Conservation (phyloP, 176 grass and related monocot genomes). For the Metroxylon sagu region DNA sequence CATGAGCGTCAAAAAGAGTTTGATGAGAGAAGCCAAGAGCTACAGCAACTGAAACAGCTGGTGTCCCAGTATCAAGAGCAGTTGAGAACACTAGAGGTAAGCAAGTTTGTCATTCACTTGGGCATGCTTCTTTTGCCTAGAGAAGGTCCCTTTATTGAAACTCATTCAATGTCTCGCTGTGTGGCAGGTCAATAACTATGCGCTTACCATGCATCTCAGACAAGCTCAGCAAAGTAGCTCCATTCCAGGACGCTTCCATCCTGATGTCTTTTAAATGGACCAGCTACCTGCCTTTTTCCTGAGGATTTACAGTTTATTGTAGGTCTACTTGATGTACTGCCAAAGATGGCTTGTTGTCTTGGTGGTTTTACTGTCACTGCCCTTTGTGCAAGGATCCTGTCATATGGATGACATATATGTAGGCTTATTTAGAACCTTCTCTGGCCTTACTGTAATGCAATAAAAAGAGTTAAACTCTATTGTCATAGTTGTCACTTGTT, state of each 20-base stretch:
- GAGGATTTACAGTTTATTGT: too few relatives aligned
- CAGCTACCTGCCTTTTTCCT: too few relatives aligned
- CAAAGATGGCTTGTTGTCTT: too few relatives aligned
- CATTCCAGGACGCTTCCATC: constrained; percentile 59
- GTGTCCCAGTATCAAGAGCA: constrained; percentile 78
- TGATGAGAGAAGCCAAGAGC: constrained; percentile 45
- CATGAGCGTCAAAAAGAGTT: constrained; percentile 77
- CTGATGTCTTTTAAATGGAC: constrained; percentile 50
- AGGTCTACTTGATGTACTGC: too few relatives aligned
- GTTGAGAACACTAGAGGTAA: constrained; percentile 67
- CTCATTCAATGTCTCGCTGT: not conserved
- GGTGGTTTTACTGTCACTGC: too few relatives aligned
- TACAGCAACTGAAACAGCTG: constrained; percentile 66
- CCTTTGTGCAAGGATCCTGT: too few relatives aligned
- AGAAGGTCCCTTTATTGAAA: not conserved
- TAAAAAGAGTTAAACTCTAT: too few relatives aligned
- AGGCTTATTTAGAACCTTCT: too few relatives aligned
- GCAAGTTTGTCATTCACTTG: constrained; percentile 3
- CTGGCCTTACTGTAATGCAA: too few relatives aligned
- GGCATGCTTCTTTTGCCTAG: not conserved
- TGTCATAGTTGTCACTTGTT: too few relatives aligned
- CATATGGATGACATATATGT: too few relatives aligned
- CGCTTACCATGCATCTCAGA: constrained; percentile 69
- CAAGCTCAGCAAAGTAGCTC: constrained; percentile 75
- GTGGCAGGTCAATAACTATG: constrained; percentile 73